Percentiles rank a stretch among this genome's conserved stretches.
phyloP scores from a whole-genome alignment of 495 filamentous ascomycete species.

The Corynascus novoguineensis region DNA sequence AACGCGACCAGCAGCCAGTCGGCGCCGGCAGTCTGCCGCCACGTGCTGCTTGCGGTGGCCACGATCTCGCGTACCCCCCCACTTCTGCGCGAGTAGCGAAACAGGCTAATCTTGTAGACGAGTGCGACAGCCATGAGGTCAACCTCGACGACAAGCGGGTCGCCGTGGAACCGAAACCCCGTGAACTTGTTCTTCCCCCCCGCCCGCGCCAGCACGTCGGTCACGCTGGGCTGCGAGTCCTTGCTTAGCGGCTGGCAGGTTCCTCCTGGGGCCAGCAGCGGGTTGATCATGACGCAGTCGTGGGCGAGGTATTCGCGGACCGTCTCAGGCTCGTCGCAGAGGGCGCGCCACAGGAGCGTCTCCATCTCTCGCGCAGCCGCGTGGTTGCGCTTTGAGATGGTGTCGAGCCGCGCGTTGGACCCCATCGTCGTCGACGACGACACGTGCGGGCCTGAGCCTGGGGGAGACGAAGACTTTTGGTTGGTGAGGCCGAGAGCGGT shows the following conservation, averaged over 20 bases:
- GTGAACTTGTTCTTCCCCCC: constrained; percentile 17
- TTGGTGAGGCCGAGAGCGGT: constrained; percentile 4
- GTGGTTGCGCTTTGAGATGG: constrained; percentile 38
- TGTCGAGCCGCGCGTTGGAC: constrained; percentile 29
- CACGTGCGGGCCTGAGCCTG: constrained; percentile 9
- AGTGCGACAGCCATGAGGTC: constrained; percentile 32
- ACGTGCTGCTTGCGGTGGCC: constrained; percentile 22
- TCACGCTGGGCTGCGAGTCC: constrained; percentile 23
- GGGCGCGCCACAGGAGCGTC: constrained; percentile 33
- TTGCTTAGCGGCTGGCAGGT: constrained; percentile 20
- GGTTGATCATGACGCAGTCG: constrained; percentile 38
- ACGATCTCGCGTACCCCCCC: constrained; percentile 23
- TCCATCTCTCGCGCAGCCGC: constrained; percentile 31
- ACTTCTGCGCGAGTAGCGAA: constrained; percentile 9
- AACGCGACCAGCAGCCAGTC: constrained; percentile 33
- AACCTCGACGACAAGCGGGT: constrained; percentile 33
- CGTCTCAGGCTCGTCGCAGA: constrained; percentile 31
- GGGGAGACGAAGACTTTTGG: constrained; percentile 12
- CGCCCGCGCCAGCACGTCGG: constrained; percentile 19
- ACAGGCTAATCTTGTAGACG: constrained; percentile 31
- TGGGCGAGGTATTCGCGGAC: constrained; percentile 32
- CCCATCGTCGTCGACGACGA: constrained; percentile 20
- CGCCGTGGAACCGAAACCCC: constrained; percentile 25
- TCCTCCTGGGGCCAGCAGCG: constrained; percentile 19
- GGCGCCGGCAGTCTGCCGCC: constrained; percentile 35